These are phyloP conservation scores for Pseudogymnoascus sp. DNA, from an alignment of 2,329 filamentous ascomycete species.

Conservation along the genomic window DNA sequence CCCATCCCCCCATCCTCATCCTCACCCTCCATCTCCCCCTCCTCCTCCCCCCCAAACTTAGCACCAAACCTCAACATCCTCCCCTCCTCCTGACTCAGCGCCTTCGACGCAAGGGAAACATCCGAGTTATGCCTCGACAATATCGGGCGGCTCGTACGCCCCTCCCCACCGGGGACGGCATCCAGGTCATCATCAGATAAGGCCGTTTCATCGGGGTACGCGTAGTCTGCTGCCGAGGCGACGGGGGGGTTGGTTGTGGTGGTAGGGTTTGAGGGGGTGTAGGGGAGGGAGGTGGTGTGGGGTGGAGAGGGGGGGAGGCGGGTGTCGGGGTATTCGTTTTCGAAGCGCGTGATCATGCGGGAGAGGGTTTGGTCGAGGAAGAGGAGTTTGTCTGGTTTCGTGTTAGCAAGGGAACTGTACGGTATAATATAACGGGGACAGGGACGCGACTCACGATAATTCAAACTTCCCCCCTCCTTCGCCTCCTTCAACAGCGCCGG, in stretches of 20 bases:
- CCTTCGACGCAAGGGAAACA: conserved; percentile 59
- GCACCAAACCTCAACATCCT: conserved; percentile 63
- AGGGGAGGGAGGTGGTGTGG: conserved; percentile 17
- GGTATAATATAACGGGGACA: not conserved
- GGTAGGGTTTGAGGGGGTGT: not conserved
- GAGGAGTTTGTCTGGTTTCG: conserved; percentile 57
- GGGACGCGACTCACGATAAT: conserved; percentile 76
- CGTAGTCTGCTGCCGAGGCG: conserved; percentile 15
- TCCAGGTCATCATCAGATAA: conserved; percentile 33
- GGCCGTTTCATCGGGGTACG: conserved; percentile 33
- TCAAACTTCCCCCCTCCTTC: conserved; percentile 62
- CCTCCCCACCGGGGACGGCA: conserved; percentile 23
- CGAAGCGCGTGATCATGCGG: conserved; percentile 90
- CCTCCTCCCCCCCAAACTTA: conserved; percentile 50
- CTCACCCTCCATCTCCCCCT: conserved; percentile 14
- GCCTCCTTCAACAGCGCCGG: conserved; percentile 74
- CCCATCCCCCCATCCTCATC: conserved; percentile 22
- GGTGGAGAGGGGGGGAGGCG: conserved; percentile 34
- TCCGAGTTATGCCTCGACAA: conserved; percentile 56
- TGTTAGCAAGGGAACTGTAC: conserved; percentile 21
- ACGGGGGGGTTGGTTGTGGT: conserved; percentile 16
- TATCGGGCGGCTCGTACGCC: conserved; percentile 31
- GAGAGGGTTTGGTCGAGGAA: conserved; percentile 86
- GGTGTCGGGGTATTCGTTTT: conserved; percentile 92
- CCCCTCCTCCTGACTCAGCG: conserved; percentile 61